Base-by-base conservation (phyloP, 495 filamentous ascomycete genomes). In the Glutinoglossum americanum region DNA sequence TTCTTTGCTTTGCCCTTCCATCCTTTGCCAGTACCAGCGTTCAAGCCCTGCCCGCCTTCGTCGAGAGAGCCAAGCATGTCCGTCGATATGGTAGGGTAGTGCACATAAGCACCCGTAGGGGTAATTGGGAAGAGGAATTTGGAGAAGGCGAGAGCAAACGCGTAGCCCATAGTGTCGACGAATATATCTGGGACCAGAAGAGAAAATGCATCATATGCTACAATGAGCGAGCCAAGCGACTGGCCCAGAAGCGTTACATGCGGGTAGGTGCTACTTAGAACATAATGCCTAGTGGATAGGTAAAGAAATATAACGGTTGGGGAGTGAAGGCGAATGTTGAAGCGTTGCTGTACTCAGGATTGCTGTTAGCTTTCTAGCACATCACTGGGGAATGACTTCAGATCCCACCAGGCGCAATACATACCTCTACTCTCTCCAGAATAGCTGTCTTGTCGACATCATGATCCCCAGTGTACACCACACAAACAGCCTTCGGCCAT, bases 131-230 rank as follows among this genome's bases (percentile, higher is more conserved):
- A 96, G 23, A 96, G 75, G 49, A 81, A 76, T 64, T 90, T 93
- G 70, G 76, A 81, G 13, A 94, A 71, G 4, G 84, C 86, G 11
- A 94, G 74, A 1, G 85, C 76, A 67, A 97, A 98, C 23, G 90
- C 87, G 67, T 97, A 97, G 62, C 92, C 92, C 89, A 97, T 95
- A 6, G 92, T 98, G 65, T 98, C 92, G 63, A 98, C 75, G 62
- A 95, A 94, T 55, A 97, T 77, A 65, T 98, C 93, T 0, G 92
- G 93, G 0, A 88, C 85, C 2, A 97, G 74, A 11, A 94, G 80
- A 37, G 77, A 82, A 68, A 98, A 93, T n/a, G 90, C 90, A 62
- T 97, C 92, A 68, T 82, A 89, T 21, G 85, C 92, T 62, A 97
- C 75, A 33, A 90, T 65, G 19, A 97, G 65, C 0, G 87, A 93